Evolutionary conservation across 1,139 yeast species (phyloP), one percentile per base, ranked within the genome.

Genomic region (Taphrina betulina): DNA sequence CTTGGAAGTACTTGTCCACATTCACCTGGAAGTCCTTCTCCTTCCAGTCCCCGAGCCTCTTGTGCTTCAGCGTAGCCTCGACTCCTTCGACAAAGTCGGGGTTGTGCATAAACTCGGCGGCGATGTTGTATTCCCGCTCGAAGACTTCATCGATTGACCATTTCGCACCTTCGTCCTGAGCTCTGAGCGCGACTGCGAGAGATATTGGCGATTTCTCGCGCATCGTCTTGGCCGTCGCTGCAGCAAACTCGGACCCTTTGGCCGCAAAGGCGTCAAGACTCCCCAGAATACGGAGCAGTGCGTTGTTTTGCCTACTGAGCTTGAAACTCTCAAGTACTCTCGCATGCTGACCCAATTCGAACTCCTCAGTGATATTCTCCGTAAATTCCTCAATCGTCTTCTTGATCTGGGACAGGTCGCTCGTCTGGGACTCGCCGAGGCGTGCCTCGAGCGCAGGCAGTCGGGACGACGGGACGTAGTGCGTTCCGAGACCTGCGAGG

Each of bases 401-500:
- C 70, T 84, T 83, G 36, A 90, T 83, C 17, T 20, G 36, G 17
- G 16, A 16, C 63, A 84, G 77, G 29, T 67, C 58, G 14, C 59
- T 65, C 63, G 42, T 68, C 67, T 60, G 58, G 64, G 58, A 65
- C 63, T 58, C 62, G 4, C 46, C 50, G 31, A 57, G 41, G 12
- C 95, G 80, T 51, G 75, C 75, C 61, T 79, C 77, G 63, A 92
- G 76, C 38, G 78, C 81, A 1, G 78, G 77, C 43, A 89, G 68
- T 63, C 82, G 79, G 60, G 77, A 80, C 36, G 83, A 75, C 14
- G 87, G 82, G 35, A 92, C 83, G 66, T 81, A 92, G 69, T 92
- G 98, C 24, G 98, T 89, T 40, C 95, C 95, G 61, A 85, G 77
- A 14, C 98, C 98, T 12, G 85, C 78, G 61, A 61, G 46, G 66